phyloP scores from a whole-genome alignment of 176 grass and related monocot genomes.

The Zoysia pacifica region DNA sequence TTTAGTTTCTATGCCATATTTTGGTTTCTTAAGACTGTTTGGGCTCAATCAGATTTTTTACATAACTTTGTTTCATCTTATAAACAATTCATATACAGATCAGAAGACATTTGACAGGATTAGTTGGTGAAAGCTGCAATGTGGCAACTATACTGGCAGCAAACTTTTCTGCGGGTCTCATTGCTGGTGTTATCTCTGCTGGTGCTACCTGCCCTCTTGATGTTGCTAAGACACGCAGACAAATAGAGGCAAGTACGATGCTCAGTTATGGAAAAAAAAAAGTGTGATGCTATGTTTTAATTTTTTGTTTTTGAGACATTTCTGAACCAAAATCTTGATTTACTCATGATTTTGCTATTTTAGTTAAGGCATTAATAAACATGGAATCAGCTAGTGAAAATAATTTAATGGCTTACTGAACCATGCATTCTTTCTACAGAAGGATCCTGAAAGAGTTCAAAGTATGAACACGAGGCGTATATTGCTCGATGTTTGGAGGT shows the following conservation, averaged over 20 bases:
- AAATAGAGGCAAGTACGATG: constrained; percentile 69
- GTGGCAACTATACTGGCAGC: constrained; percentile 56
- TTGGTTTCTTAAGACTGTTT: constrained; percentile 17
- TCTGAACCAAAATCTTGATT: background rate
- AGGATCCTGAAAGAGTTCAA: constrained; percentile 72
- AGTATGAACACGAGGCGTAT: constrained; percentile 77
- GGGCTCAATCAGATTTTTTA: background rate
- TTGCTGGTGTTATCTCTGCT: constrained; percentile 79
- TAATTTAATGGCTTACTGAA: constrained; percentile 6
- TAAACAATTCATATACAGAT: constrained; percentile 47
- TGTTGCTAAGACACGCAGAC: constrained; percentile 91
- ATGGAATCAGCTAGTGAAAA: background rate
- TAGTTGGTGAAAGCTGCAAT: constrained; percentile 60
- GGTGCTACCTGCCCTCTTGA: constrained; percentile 85
- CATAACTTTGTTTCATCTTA: constrained; percentile 6
- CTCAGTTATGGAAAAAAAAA: background rate
- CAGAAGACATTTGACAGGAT: constrained; percentile 56
- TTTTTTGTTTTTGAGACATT: background rate
- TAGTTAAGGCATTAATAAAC: constrained; percentile 1
- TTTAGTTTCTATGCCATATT: constrained; percentile 23
- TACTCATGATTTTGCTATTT: background rate
- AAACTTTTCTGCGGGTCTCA: constrained; percentile 82
- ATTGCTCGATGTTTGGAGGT: constrained; percentile 91
- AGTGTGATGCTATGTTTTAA: background rate
- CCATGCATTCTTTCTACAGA: constrained; percentile 52